A percentile compares a stretch with the other conserved stretches of the same genome.
phyloP scores from a whole-genome alignment of 805 yeast species.

The Nakazawaea ernobii region DNA sequence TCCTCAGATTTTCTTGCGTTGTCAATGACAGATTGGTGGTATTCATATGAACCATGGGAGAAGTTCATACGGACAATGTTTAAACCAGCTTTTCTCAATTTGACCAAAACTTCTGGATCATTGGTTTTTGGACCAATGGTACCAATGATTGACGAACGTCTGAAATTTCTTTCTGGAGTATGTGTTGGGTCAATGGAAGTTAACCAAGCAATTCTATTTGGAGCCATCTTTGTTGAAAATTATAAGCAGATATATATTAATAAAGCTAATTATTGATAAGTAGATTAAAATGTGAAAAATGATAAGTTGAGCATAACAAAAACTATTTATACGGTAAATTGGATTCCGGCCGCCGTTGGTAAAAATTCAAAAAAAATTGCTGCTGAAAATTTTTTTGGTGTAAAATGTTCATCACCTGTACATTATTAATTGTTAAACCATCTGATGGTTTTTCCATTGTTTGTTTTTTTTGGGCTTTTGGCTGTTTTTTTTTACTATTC shows the following conservation, averaged over 20 bases:
- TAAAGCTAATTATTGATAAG: background rate
- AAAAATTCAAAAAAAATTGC: too few species aligned
- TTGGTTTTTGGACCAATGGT: slow-evolving; percentile 99
- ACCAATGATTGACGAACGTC: slow-evolving; percentile 97
- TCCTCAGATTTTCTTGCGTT: slow-evolving; percentile 93
- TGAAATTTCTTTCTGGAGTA: slow-evolving; percentile 71
- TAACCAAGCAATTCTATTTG: slow-evolving; percentile 67
- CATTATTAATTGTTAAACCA: too few species aligned
- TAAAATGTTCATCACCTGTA: too few species aligned
- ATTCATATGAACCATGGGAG: slow-evolving; percentile 96
- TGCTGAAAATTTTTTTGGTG: too few species aligned
- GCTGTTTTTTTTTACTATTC: too few species aligned
- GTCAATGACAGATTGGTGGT: slow-evolving; percentile 95
- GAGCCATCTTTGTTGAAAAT: slow-evolving; percentile 2
- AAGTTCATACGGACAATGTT: slow-evolving; percentile 99
- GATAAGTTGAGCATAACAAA: too few species aligned
- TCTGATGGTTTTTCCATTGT: too few species aligned
- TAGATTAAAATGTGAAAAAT: background rate
- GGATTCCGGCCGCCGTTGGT: too few species aligned
- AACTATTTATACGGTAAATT: too few species aligned
- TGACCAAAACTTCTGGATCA: slow-evolving; percentile 74
- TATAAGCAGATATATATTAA: background rate
- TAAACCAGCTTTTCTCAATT: slow-evolving; percentile 93
- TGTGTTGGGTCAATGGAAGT: slow-evolving; percentile 65
- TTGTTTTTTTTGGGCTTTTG: too few species aligned